Percentiles rank a stretch among this genome's conserved stretches.
These are phyloP conservation scores for Aureobasidium sp. DNA, from an alignment of 2,329 filamentous ascomycete genomes.

Conservation along the genomic window DNA sequence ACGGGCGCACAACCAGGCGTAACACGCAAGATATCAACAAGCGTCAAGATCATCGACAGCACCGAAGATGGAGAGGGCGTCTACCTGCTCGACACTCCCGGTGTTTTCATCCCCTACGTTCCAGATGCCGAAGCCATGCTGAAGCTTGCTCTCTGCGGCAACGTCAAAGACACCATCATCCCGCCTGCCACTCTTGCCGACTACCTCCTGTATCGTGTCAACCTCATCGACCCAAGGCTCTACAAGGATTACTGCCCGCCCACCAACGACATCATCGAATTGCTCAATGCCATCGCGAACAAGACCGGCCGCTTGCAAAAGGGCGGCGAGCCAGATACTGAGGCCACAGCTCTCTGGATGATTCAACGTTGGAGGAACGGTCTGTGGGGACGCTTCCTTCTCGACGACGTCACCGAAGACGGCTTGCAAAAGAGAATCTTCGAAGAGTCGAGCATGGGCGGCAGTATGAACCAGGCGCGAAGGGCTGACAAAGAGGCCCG, in stretches of 20 bases:
- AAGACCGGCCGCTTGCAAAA: slow-evolving; percentile 68
- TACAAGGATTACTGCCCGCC: slow-evolving; percentile 59
- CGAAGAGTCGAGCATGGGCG: slow-evolving; percentile 35
- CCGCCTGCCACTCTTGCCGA: slow-evolving; percentile 71
- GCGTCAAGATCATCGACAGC: slow-evolving; percentile 64
- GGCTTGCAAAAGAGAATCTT: slow-evolving; percentile 45
- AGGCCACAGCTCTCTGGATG: slow-evolving; percentile 68
- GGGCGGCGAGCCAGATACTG: slow-evolving; percentile 60
- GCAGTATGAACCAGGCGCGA: slow-evolving; percentile 60
- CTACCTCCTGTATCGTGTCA: slow-evolving; percentile 81
- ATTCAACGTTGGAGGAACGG: slow-evolving; percentile 76
- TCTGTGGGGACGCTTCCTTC: slow-evolving; percentile 62
- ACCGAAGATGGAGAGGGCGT: slow-evolving; percentile 47
- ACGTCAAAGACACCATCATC: slow-evolving; percentile 83
- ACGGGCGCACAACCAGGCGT: slow-evolving; percentile 85
- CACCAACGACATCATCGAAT: slow-evolving; percentile 72
- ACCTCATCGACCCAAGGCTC: slow-evolving; percentile 51
- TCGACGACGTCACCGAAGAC: slow-evolving; percentile 65
- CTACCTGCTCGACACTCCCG: slow-evolving; percentile 84
- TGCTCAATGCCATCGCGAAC: slow-evolving; percentile 61
- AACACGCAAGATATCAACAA: slow-evolving; percentile 70
- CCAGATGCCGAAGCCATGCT: slow-evolving; percentile 80
- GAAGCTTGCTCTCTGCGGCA: slow-evolving; percentile 84
- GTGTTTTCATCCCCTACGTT: slow-evolving; percentile 91
- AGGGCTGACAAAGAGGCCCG: slow-evolving; percentile 53